phyloP scores from a whole-genome alignment of 208 protist genomes.

The Leishmania arabica region DNA sequence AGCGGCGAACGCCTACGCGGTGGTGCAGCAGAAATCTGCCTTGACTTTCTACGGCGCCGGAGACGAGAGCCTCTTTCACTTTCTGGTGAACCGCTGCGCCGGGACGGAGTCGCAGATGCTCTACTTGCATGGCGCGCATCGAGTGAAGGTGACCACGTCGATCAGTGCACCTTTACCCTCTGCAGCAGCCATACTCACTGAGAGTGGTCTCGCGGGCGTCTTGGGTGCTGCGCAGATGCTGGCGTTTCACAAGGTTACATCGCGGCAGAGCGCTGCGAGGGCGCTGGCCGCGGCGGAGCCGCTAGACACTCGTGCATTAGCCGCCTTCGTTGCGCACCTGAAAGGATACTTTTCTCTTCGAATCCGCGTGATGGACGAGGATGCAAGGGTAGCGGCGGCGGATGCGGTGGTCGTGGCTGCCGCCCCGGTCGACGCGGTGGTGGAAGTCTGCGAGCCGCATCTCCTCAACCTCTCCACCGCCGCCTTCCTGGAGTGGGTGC shows the following conservation, averaged over 20 bases:
- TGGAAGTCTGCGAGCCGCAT: conserved; percentile 39
- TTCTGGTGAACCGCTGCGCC: conserved; percentile 26
- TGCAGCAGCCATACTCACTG: neutral
- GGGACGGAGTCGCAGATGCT: conserved; percentile 25
- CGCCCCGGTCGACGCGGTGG: neutral
- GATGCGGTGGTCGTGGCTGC: neutral
- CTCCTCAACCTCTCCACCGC: conserved; percentile 60
- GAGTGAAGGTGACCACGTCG: conserved; percentile 22
- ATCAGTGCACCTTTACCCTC: neutral
- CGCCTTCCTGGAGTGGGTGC: conserved; percentile 63
- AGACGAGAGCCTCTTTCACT: conserved; percentile 32
- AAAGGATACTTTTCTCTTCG: conserved; percentile 25
- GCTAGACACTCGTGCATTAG: neutral
- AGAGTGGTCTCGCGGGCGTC: neutral
- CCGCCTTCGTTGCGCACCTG: conserved; percentile 8
- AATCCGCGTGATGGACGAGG: conserved; percentile 1
- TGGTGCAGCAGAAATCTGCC: conserved; percentile 28
- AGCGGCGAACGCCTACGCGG: conserved; percentile 15
- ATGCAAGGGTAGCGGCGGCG: neutral
- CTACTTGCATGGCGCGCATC: conserved; percentile 30
- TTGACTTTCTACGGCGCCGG: conserved; percentile 26
- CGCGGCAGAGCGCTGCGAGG: conserved; percentile 16
- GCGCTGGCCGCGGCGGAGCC: conserved; percentile 1
- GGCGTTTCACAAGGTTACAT: conserved; percentile 13
- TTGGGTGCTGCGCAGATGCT: conserved; percentile 14